These are phyloP conservation scores for Blastomyces silverae DNA, from an alignment of 2,329 filamentous ascomycete genomes.

Conservation along the genomic window DNA sequence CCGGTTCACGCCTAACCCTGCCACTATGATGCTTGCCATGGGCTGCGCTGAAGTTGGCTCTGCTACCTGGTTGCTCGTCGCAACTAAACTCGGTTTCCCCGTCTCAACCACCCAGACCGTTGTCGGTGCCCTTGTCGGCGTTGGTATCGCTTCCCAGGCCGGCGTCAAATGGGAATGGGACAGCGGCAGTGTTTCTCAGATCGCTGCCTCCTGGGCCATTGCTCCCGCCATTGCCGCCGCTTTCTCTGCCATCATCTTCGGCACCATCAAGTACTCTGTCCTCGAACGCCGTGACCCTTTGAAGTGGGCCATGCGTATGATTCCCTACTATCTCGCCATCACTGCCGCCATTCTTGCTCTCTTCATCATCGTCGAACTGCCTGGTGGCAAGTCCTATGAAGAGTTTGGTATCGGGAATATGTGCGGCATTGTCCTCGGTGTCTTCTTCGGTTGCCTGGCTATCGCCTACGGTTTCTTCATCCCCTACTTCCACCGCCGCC, in stretches of 20 bases:
- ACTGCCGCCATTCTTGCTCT: constrained; percentile 48
- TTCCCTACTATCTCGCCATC: constrained; percentile 46
- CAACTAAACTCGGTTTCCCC: constrained; percentile 34
- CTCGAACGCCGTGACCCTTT: constrained; percentile 46
- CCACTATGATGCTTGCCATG: constrained; percentile 38
- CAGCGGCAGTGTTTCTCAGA: constrained; percentile 42
- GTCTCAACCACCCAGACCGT: constrained; percentile 41
- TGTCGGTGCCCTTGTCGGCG: constrained; percentile 34
- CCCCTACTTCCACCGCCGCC: constrained; percentile 33
- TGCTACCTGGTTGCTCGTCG: constrained; percentile 35
- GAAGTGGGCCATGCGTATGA: constrained; percentile 45
- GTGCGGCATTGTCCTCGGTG: constrained; percentile 30
- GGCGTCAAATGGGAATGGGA: constrained; percentile 41
- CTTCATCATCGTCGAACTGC: constrained; percentile 51
- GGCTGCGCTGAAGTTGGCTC: constrained; percentile 33
- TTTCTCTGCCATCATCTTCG: constrained; percentile 47
- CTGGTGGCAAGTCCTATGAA: constrained; percentile 28
- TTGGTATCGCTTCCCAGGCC: constrained; percentile 30
- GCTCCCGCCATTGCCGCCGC: constrained; percentile 44
- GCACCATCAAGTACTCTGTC: constrained; percentile 45
- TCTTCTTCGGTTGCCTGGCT: constrained; percentile 30
- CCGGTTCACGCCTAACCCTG: constrained; percentile 33
- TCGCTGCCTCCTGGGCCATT: constrained; percentile 46
- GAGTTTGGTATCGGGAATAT: constrained; percentile 29
- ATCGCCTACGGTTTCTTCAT: constrained; percentile 34